phyloP scores from a whole-genome alignment of 2,329 filamentous ascomycete genomes.

The Hymenoscyphus fraxineus region DNA sequence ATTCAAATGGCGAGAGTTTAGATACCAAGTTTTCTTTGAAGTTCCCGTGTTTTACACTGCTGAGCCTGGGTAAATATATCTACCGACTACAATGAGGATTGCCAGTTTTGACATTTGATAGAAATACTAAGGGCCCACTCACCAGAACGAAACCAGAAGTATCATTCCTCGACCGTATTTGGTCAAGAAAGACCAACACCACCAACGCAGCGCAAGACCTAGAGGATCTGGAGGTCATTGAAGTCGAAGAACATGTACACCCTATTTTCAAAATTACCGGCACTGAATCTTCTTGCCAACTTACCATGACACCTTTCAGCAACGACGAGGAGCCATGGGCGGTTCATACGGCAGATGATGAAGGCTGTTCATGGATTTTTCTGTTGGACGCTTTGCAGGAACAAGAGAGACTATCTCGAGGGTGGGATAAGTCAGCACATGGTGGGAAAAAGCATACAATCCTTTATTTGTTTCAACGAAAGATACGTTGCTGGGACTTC shows the following conservation, averaged over 20 bases:
- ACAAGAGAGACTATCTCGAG: constrained; percentile 13
- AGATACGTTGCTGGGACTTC: constrained; percentile 29
- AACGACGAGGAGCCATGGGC: constrained; percentile 11
- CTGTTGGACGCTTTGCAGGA: constrained; percentile 15
- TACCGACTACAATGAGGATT: no score
- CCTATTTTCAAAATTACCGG: constrained; percentile 8
- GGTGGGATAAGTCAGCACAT: constrained; percentile 8
- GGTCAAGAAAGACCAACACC: not conserved
- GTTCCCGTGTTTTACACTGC: constrained; percentile 10
- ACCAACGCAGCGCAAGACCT: no score
- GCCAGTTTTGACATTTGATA: not conserved
- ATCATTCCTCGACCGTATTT: not conserved
- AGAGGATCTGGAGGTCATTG: not conserved
- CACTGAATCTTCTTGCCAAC: not conserved
- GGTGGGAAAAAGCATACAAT: constrained; percentile 12
- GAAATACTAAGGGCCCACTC: constrained; percentile 1
- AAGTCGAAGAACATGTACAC: not conserved
- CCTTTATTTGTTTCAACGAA: constrained; percentile 13
- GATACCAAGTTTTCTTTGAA: constrained; percentile 10
- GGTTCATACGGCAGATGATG: constrained; percentile 16
- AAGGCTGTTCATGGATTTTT: constrained; percentile 16
- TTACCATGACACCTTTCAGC: constrained; percentile 6
- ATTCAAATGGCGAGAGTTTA: constrained; percentile 9
- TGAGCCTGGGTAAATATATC: not conserved
- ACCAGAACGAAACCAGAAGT: constrained; percentile 1